Base-by-base conservation (phyloP, 2,329 filamentous ascomycete species). In the Venturia aucupariae region DNA sequence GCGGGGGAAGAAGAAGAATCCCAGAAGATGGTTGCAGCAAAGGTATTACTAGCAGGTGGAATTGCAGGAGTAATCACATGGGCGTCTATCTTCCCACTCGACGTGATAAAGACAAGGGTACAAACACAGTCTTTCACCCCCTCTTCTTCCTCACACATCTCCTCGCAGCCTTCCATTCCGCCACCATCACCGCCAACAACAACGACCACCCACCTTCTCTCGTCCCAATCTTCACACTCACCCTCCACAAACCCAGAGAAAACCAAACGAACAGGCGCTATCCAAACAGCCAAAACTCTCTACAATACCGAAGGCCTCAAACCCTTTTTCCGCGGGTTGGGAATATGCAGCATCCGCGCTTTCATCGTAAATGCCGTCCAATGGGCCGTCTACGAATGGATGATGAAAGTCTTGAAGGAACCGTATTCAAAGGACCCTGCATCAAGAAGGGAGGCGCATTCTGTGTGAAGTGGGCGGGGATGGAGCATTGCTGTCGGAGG, bases 321-420 rank as follows among this genome's bases (percentile, higher is more conserved):
- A 60, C 89, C 90, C 32, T 95, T 95, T 80, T 94, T 93, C 77
- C 83, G 90, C 75, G 90, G 90, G 1, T 75, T 97, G 51, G 85
- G 86, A 0, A 81, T 96, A 39, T 97, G 93, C 75, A 95, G 90
- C 74, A 76, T 89, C 10, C 81, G 93, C 69, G 93, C 93, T 0
- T 97, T 97, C 73, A 79, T 96, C 62, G 93, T 97, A 46, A 97
- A 97, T 78, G 92, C 93, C 2, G 89, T 90, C n/a, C 85, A 87
- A 78, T 97, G 92, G 92, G 88, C 89, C 30, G 85, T 90, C 6
- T 97, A 97, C 73, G 92, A 97, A 77, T 91, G 89, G 86, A 84
- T 90, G 71, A 93, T 96, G 89, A 72, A 72, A 61, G 64, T 75
- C 35, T 68, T 71, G 38, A 57, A 30, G 27, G 15, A 57, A 10